phyloP scores from a whole-genome alignment of 2,329 filamentous ascomycete genomes.

The Alternaria viburni region DNA sequence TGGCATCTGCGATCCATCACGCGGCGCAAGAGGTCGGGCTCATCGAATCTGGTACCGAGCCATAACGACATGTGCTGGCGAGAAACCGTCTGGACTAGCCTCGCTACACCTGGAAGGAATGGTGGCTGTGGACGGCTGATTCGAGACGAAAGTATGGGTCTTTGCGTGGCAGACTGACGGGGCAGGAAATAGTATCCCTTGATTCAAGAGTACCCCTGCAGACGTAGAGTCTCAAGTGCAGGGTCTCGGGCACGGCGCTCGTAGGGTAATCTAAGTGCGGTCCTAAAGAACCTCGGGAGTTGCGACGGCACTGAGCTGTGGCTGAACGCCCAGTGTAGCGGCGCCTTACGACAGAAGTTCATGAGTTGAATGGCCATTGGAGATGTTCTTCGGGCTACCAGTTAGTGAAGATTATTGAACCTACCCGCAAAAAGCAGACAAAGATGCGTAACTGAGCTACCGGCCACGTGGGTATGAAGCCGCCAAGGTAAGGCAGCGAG shows the following conservation, averaged over 20 bases:
- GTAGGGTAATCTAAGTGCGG: neutral
- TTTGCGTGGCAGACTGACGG: neutral
- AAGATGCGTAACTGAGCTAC: neutral
- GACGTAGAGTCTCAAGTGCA: neutral
- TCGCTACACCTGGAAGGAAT: neutral
- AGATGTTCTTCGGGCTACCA: neutral
- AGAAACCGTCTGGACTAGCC: neutral
- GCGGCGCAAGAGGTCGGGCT: neutral
- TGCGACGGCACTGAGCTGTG: neutral
- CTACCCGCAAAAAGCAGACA: neutral
- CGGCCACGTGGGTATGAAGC: neutral
- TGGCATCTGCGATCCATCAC: neutral
- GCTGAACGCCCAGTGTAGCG: neutral
- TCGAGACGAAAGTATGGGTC: neutral
- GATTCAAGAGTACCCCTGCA: neutral
- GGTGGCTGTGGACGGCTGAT: neutral
- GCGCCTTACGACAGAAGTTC: neutral
- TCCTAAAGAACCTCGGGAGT: neutral
- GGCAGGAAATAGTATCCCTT: neutral
- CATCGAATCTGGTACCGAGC: neutral
- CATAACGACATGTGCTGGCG: neutral
- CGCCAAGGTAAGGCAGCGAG: neutral
- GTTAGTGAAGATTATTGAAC: neutral
- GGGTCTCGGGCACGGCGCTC: neutral
- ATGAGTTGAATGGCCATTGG: neutral